Evolutionary conservation across 2,329 filamentous ascomycete species (phyloP), one percentile per base, ranked within the genome.

Genomic region (Stachybotrys echinatus): DNA sequence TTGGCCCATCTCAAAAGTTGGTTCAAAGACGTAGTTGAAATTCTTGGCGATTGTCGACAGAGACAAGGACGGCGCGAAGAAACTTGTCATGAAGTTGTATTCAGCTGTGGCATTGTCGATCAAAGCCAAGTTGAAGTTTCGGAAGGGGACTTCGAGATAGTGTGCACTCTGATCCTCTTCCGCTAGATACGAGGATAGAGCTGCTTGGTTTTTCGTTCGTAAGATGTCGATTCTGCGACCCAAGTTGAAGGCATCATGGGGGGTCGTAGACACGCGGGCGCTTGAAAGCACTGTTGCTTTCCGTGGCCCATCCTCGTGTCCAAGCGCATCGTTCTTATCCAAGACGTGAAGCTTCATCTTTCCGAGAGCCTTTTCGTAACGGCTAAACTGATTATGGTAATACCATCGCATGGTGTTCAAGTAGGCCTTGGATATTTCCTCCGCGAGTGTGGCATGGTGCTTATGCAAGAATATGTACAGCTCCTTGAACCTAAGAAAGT

Each of bases 321-420:
- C 91, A 4, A 99, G 74, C 1, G 90, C 80, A 62, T 96, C 91
- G 56, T 86, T 85, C 63, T 87, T 91, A 62, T 96, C 92, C 51
- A 95, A 76, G 5, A 78, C 68, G 62, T 96, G 91, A 3, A 97
- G 68, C 61, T 88, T 92, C 52, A 99, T 78, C 66, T 90, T 95
- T 49, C 87, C 85, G 6, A 99, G 75, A 0, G 94, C 85, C 58
- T 85, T 84, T 55, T 88, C 84, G 66, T 99, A 99, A 31, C 92
- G 85, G 4, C 82, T 84, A 64, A 99, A 99, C 65, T 96, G 89
- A 56, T 88, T 94, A 48, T 87, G 72, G 65, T 97, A 97, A 64
- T 99, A 99, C 94, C 94, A 99, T 48, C 91, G 84, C 90, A 99
- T 99, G 0, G 95, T 99, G 66, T 96, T 96, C 73, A 95, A 86